Base-by-base conservation (phyloP, 2,329 filamentous ascomycete genomes). In the Corynespora cassiicola region DNA sequence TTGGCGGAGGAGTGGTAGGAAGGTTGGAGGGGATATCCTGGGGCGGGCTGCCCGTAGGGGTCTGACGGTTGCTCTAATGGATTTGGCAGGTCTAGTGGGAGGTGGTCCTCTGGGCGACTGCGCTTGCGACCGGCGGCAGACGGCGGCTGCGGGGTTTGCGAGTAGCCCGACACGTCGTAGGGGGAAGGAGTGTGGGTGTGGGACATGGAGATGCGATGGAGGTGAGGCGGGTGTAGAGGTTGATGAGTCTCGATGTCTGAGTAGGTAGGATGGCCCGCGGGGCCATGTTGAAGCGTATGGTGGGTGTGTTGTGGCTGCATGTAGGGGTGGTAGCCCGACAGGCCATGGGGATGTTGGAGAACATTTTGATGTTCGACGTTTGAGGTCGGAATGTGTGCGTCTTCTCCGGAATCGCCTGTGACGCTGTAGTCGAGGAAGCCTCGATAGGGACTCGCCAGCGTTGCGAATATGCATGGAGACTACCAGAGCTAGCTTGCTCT, bases 401-500 rank as follows among this genome's bases (percentile, higher is more conserved):
- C 65, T 60, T 70, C 67, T 61, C 66, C 67, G 59, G 69, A 57
- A 56, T 71, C 65, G 56, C 65, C 69, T 66, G 65, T 65, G 56
- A 68, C 64, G 67, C 48, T 62, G 60, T 74, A 73, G 65, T 73
- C 68, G 67, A 74, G 71, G 63, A 65, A 66, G 59, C 71, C 70
- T 66, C 71, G 66, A 65, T 71, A 64, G 61, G 64, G 57, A 64
- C 71, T 70, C 70, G 73, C 73, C 72, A 76, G 72, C 63, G 64
- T 74, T 73, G 72, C 72, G 62, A 72, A 63, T 70, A 68, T 69
- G 70, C 70, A 73, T 74, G 65, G 67, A 73, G 70, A 70, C 72
- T 74, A 71, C 73, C 71, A 73, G 71, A 74, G 71, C 70, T 67
- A 68, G 56, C 62, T 68, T 65, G 70, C 71, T 73, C 71, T 71